phyloP scores from a whole-genome alignment of 169 alveolate species.

The Cryptosporidium canis region DNA sequence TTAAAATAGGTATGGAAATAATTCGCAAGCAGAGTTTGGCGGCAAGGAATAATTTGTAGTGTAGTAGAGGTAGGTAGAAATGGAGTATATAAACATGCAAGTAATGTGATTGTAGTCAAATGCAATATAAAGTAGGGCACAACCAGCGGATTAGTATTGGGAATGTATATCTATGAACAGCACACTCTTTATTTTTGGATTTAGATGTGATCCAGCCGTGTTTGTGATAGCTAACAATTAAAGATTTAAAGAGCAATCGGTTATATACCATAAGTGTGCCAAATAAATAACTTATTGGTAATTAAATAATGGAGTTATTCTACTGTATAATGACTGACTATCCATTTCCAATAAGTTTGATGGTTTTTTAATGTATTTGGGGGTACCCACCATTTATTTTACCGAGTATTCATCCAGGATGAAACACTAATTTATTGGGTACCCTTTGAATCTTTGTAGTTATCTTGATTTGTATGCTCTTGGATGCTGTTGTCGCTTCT shows the following conservation, averaged over 20 bases:
- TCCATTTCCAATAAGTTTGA: neutral
- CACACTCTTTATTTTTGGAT: too few species aligned
- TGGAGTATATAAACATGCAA: neutral
- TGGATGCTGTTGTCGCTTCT: too few species aligned
- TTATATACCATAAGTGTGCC: neutral
- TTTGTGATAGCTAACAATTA: too few species aligned
- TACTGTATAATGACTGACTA: neutral
- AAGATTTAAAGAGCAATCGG: too few species aligned
- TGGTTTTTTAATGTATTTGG: neutral
- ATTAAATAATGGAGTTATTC: neutral
- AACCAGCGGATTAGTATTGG: neutral
- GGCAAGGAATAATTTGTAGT: neutral
- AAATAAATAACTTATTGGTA: neutral
- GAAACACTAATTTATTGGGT: too few species aligned
- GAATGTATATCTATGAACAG: too few species aligned
- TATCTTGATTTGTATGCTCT: too few species aligned
- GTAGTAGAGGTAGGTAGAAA: too few species aligned
- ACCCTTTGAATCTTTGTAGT: too few species aligned
- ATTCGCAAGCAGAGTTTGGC: neutral
- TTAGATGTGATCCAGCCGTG: too few species aligned
- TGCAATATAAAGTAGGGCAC: neutral
- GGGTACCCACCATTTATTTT: neutral
- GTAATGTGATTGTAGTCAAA: neutral
- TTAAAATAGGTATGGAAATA: neutral
- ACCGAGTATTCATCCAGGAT: neutral